Percentiles rank a stretch among this genome's conserved stretches.
These are phyloP conservation scores for Erucastrum elatum DNA, from an alignment of 345 rosid genomes.

Conservation along the genomic window DNA sequence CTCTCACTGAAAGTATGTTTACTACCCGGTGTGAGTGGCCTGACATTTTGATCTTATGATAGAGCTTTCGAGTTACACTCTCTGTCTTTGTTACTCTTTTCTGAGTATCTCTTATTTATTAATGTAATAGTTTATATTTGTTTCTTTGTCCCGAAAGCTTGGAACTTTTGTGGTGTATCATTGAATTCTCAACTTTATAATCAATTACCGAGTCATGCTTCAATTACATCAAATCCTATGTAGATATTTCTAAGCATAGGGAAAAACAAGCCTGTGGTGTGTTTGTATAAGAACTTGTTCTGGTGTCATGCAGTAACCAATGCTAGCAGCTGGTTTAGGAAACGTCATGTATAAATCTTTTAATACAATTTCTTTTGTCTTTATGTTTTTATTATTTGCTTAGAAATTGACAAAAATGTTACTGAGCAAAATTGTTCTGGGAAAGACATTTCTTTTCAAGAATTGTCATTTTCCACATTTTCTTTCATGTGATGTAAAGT, in stretches of 20 bases:
- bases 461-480: neutral
- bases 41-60: conserved; percentile 35
- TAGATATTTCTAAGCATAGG: conserved; percentile 68
- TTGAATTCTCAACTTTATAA: conserved; percentile 17
- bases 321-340: neutral
- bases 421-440: neutral
- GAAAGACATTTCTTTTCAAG: neutral
- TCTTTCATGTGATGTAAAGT: conserved; percentile 5
- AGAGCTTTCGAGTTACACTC: conserved; percentile 28
- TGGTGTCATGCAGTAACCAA: conserved; percentile 29
- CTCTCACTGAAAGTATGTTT: conserved; percentile 35
- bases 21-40: conserved; percentile 4
- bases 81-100: conserved; percentile 13
- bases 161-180: conserved; percentile 30
- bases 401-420: neutral
- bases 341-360: neutral
- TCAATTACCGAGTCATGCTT: neutral
- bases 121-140: conserved; percentile 25
- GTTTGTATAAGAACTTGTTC: conserved; percentile 75
- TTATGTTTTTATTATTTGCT: neutral
- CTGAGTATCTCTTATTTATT: conserved; percentile 23
- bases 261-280: conserved; percentile 79
- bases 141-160: conserved; percentile 24
- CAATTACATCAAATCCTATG: neutral
- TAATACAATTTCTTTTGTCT: neutral